Conservation (phyloP, 108 stramenopile genomes). For the Cyclotella choctawhatcheeana region DNA sequence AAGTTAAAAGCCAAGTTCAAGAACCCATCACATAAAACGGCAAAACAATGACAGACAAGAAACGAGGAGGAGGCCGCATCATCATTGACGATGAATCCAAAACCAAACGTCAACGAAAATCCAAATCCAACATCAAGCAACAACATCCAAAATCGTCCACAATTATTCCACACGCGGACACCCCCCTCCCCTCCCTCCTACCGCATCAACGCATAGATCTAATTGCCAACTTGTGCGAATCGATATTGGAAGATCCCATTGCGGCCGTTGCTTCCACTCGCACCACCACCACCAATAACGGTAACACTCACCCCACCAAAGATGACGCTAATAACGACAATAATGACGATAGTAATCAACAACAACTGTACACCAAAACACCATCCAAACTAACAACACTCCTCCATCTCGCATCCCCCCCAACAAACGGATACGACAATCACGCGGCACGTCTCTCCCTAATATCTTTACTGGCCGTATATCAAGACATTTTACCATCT, state of each 20-base stretch:
- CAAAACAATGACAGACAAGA: too few relatives aligned
- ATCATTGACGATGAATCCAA: too few relatives aligned
- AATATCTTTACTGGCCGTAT: conserved; percentile 88
- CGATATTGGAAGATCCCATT: conserved; percentile 73
- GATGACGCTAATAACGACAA: background rate
- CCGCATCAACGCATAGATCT: conserved; percentile 58
- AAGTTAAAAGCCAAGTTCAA: too few relatives aligned
- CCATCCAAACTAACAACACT: conserved; percentile 67
- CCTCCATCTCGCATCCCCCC: conserved; percentile 55
- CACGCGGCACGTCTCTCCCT: conserved; percentile 77
- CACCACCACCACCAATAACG: conserved; percentile 1
- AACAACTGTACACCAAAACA: conserved; percentile 32
- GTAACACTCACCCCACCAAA: background rate
- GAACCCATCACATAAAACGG: too few relatives aligned
- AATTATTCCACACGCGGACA: conserved; percentile 16
- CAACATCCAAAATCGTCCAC: conserved; percentile 20
- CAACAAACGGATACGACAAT: conserved; percentile 70
- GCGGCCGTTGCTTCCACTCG: conserved; percentile 60
- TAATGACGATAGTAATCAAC: background rate
- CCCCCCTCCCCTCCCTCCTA: conserved; percentile 29
- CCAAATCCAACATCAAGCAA: background rate
- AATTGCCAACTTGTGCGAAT: conserved; percentile 81
- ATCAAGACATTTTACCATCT: conserved; percentile 89
- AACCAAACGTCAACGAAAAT: conserved; percentile 27
- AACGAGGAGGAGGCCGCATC: too few relatives aligned